Evolutionary conservation across 768 basidiomycete genomes (phyloP).

Genomic region (Collybia sordida): DNA sequence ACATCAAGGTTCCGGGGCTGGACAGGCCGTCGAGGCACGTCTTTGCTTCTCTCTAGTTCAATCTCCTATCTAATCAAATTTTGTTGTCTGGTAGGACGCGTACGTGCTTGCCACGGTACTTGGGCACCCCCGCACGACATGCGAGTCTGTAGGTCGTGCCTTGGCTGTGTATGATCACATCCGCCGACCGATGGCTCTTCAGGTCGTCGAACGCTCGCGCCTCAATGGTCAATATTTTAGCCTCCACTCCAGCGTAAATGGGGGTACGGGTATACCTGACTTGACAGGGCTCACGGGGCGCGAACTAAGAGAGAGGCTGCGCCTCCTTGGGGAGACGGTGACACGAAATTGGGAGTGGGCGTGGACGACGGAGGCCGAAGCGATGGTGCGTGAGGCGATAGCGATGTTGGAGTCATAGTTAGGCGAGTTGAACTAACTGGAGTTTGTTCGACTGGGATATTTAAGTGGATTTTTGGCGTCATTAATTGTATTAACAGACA

Average conservation of each 20-base stretch:
- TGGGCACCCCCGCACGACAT: slow-evolving; percentile 41
- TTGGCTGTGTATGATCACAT: slow-evolving; percentile 50
- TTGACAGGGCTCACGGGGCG: slow-evolving; percentile 25
- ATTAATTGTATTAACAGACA: no score
- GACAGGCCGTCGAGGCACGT: slow-evolving; percentile 44
- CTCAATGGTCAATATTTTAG: slow-evolving; percentile 43
- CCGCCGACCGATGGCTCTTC: slow-evolving; percentile 43
- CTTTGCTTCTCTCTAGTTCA: no score
- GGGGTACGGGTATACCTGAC: slow-evolving; percentile 20
- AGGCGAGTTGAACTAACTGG: background rate
- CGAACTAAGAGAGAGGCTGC: slow-evolving; percentile 29
- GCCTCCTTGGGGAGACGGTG: slow-evolving; percentile 38
- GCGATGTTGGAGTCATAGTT: slow-evolving; percentile 19
- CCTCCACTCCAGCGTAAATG: slow-evolving; percentile 30
- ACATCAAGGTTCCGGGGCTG: slow-evolving; percentile 49
- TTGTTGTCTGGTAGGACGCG: slow-evolving; percentile 40
- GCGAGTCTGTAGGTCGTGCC: slow-evolving; percentile 36
- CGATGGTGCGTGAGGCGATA: slow-evolving; percentile 36
- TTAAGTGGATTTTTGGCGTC: no score
- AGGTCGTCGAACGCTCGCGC: slow-evolving; percentile 38
- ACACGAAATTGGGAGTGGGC: slow-evolving; percentile 62
- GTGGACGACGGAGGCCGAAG: slow-evolving; percentile 50
- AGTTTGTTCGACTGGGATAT: no score
- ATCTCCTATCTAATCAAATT: background rate
- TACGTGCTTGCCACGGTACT: slow-evolving; percentile 44